Base-by-base conservation (phyloP, 176 grass and related monocot genomes). In the Rhipidocladum racemiflorum region DNA sequence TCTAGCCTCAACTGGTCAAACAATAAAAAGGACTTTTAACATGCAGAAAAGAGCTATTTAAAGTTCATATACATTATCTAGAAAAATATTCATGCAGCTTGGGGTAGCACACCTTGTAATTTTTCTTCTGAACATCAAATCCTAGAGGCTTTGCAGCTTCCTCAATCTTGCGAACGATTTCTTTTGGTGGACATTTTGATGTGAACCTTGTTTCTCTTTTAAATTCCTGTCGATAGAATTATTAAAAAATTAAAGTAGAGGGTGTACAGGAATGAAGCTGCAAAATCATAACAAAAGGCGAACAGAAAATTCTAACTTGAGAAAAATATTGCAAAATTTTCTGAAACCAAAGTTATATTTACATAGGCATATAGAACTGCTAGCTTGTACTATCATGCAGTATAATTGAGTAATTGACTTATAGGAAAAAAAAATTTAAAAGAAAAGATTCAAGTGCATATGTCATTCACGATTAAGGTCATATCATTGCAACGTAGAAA, bases 61-160 rank as follows among this genome's bases (percentile, higher is more conserved):
- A 82, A 65, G 29, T 56, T 74, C 4, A 32, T 46, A 82, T 49
- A 15, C 2, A 21, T 66, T 40, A 40, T 77, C 0, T 20, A 3
- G 6, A 73, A 48, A 55, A 45, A 44, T 62, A 69, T 13, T 55
- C 0, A 20, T 14, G 66, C 18, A 55, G 67, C 51, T 75, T 27
- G 10, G 0, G 24, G 25, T 1, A 42, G 9, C 64, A 18, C n/a
- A 91, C 92, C 96, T 99, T 95, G 91, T 91, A 99, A 74, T 95
- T 99, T 93, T 93, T 93, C 91, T 93, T 99, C 73, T 93, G 92
- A 90, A 95, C 68, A 76, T 95, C 96, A 45, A 95, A 99, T 68
- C 96, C 96, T 82, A 99, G 91, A 83, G 92, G 92, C 35, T 99
- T 99, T 87, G 96, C 92, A 36, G 92, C 96, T 95, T 99, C 96